A percentile compares a stretch with the other conserved stretches of the same genome.
These are phyloP conservation scores for Glonium stellatum DNA, from an alignment of 495 filamentous ascomycete species.

Conservation along the genomic window DNA sequence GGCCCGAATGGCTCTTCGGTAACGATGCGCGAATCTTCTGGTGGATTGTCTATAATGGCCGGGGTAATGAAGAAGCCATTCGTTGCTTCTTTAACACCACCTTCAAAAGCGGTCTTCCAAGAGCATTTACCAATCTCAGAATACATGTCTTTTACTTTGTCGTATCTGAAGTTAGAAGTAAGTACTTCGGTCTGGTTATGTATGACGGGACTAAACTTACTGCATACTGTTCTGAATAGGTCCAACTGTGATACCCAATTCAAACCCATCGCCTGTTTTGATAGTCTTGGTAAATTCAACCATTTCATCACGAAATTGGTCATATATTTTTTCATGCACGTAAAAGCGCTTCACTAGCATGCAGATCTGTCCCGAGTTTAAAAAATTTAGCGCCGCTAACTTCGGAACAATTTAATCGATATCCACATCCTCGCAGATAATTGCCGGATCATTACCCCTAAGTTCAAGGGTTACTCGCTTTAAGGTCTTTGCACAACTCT, in stretches of 20 bases:
- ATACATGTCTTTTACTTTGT: slow-evolving; percentile 36
- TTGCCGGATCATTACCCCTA: slow-evolving; percentile 59
- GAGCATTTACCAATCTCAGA: slow-evolving; percentile 34
- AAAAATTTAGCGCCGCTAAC: slow-evolving; percentile 46
- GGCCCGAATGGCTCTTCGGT: slow-evolving; percentile 51
- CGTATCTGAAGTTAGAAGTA: slow-evolving; percentile 11
- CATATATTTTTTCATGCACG: slow-evolving; percentile 57
- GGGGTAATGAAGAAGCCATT: slow-evolving; percentile 44
- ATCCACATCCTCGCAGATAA: slow-evolving; percentile 57
- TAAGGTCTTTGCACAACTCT: slow-evolving; percentile 25
- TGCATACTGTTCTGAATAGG: slow-evolving; percentile 55
- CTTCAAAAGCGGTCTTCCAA: slow-evolving; percentile 38
- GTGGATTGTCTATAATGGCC: slow-evolving; percentile 45
- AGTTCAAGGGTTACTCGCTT: slow-evolving; percentile 49
- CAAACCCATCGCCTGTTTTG: slow-evolving; percentile 41
- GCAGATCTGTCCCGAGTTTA: slow-evolving; percentile 54
- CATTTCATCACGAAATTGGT: slow-evolving; percentile 46
- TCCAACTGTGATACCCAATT: slow-evolving; percentile 42
- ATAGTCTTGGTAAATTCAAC: slow-evolving; percentile 43
- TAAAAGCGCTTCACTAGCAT: slow-evolving; percentile 54
- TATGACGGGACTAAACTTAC: slow-evolving; percentile 6
- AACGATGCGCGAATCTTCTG: slow-evolving; percentile 40
- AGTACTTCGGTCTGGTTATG: background rate
- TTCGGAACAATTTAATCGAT: slow-evolving; percentile 48
- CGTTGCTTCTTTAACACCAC: slow-evolving; percentile 32